A percentile compares a stretch with the other conserved stretches of the same genome.
Conservation (phyloP, 2,329 filamentous ascomycete genomes). For the Mycosphaerella sp. region DNA sequence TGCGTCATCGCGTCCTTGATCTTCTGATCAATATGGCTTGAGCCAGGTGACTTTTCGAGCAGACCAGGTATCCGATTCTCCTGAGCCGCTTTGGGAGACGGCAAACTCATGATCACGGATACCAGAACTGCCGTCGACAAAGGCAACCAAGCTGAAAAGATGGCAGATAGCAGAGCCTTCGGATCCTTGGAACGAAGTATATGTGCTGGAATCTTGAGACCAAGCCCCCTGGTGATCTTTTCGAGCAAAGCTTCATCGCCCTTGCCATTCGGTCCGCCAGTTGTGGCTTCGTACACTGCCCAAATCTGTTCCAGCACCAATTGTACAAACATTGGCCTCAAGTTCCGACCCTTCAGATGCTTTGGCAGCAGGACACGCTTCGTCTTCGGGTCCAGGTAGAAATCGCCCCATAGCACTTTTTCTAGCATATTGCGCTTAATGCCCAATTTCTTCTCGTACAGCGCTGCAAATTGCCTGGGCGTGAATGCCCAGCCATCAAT, state of each 20-base stretch:
- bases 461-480: conserved; percentile 79
- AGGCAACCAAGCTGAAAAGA: conserved; percentile 87
- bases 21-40: conserved; percentile 59
- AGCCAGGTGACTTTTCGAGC: conserved; percentile 71
- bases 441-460: conserved; percentile 81
- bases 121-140: conserved; percentile 88
- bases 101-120: conserved; percentile 87
- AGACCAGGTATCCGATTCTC: conserved; percentile 71
- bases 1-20: conserved; percentile 75
- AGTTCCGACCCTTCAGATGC: conserved; percentile 80
- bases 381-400: conserved; percentile 92
- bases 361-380: conserved; percentile 87
- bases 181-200: conserved; percentile 77
- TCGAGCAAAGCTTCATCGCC: conserved; percentile 77
- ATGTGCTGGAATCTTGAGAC: conserved; percentile 76
- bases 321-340: conserved; percentile 98
- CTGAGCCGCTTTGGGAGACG: conserved; percentile 75
- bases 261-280: conserved; percentile 71
- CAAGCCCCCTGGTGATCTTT: conserved; percentile 90
- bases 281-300: conserved; percentile 90
- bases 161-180: conserved; percentile 71
- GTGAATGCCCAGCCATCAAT: conserved; percentile 99
- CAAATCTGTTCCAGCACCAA: conserved; percentile 92
- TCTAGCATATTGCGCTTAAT: conserved; percentile 84
- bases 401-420: conserved; percentile 95